Conservation (phyloP, 257 asterid species). For the Cinchona pubescens region DNA sequence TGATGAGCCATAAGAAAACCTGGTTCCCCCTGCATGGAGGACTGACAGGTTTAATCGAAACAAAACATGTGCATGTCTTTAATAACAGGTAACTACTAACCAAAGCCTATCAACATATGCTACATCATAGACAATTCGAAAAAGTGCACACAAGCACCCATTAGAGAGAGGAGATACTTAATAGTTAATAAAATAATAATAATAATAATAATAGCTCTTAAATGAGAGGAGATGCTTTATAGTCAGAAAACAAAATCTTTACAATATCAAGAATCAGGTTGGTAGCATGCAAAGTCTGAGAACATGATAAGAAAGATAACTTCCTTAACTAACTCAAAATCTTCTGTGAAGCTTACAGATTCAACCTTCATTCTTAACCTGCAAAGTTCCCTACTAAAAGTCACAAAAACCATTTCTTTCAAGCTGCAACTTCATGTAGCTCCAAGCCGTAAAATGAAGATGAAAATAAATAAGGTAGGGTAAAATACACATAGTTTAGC, state of each 20-base stretch:
- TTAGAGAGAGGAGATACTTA: neutral
- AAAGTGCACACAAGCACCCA: neutral
- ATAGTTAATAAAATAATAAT: too few species aligned
- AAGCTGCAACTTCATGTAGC: neutral
- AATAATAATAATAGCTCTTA: too few species aligned
- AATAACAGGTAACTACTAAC: neutral
- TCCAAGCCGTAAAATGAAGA: neutral
- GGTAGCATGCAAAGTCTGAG: neutral
- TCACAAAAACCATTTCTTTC: neutral
- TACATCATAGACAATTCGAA: neutral
- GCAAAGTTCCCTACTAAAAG: neutral
- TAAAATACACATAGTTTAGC: neutral
- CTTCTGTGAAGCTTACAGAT: neutral
- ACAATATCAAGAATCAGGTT: neutral
- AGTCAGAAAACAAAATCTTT: neutral
- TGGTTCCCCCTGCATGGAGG: slow-evolving; percentile 61
- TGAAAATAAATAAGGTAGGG: neutral
- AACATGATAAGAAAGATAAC: neutral
- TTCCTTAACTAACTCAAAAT: neutral
- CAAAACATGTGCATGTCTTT: neutral
- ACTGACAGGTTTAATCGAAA: neutral
- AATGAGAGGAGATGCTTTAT: too few species aligned
- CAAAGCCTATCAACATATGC: neutral
- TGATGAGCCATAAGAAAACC: slow-evolving; percentile 73
- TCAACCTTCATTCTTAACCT: neutral